phyloP scores from a whole-genome alignment of 169 alveolate genomes.

The Plasmodium sp. region DNA sequence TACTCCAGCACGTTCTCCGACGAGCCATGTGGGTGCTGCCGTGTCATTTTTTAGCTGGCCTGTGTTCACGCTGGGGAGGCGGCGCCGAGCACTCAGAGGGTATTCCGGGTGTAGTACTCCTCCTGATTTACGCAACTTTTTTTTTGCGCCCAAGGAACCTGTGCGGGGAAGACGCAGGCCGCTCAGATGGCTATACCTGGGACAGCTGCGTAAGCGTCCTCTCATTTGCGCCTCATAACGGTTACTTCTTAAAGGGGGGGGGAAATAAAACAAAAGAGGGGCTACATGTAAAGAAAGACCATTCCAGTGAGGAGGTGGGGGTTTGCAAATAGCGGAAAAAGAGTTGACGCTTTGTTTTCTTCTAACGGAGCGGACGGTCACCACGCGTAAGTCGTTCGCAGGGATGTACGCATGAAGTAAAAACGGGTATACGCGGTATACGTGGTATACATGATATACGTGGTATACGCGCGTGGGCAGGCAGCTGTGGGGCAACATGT shows the following conservation, averaged over 20 bases:
- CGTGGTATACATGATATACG: too few relatives aligned
- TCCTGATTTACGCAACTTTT: background rate
- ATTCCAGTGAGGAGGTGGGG: background rate
- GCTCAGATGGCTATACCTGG: background rate
- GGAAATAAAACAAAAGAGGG: background rate
- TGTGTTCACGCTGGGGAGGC: background rate
- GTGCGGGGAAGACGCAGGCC: background rate
- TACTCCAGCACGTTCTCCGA: slow-evolving; percentile 15
- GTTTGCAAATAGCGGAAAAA: background rate
- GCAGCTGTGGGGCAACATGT: background rate
- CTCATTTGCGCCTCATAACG: background rate
- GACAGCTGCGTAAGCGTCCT: background rate
- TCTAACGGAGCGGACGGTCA: background rate
- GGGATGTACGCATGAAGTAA: background rate
- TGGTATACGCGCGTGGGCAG: background rate
- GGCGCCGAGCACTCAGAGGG: background rate
- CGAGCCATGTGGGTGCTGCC: background rate
- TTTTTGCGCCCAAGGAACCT: background rate
- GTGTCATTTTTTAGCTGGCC: background rate
- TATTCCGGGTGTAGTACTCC: background rate
- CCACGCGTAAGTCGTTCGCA: background rate
- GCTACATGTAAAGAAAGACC: background rate
- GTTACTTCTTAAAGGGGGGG: background rate
- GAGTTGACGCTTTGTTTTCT: background rate
- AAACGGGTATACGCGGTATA: background rate